Evolutionary conservation across 106 monocot genomes (phyloP), one percentile per base, ranked within the genome.

Genomic region (Ottelia alismoides): DNA sequence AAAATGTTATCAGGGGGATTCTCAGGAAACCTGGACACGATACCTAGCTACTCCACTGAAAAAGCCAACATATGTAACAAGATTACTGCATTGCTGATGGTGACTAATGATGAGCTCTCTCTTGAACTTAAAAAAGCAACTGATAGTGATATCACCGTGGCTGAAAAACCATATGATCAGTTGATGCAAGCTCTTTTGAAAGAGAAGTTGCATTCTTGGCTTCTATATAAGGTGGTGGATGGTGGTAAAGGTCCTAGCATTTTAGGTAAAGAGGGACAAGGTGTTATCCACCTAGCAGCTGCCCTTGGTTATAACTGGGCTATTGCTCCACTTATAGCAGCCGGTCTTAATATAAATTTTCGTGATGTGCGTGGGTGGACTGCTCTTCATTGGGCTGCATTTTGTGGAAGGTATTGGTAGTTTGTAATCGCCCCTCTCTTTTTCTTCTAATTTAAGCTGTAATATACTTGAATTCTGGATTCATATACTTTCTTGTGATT

Each of bases 221-320:
- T 89, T 74, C 67, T 88, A 57, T 63, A 50, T 20, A 96, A 82
- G 61, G 64, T 79, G 49, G 63, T 59, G 61, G 88, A 81, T 58
- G 85, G 85, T 55, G 85, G 82, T 23, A 88, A 81, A 70, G 85
- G 85, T 28, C 76, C 85, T 17, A 76, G 31, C 67, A 64, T 89
- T 40, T 69, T 78, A 58, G 89, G 89, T 49, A 62, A 82, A 21
- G 96, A 89, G 28, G 96, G 96, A 31, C 85, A 79, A 30, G 96
- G 96, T 19, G 89, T 76, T 16, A 67, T 96, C 49, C 96, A 96
- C 71, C 63, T 96, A 57, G 78, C 82, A 30, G 88, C 96, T 65
- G 88, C 88, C 23, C 78, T 96, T 47, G 96, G 88, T 29, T 89
- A 89, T 82, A 78, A 85, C 70, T 96, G 96, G 96, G 96, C 82